These are phyloP conservation scores for Colletotrichum cereale DNA, from an alignment of 2,329 filamentous ascomycete species.

Conservation along the genomic window DNA sequence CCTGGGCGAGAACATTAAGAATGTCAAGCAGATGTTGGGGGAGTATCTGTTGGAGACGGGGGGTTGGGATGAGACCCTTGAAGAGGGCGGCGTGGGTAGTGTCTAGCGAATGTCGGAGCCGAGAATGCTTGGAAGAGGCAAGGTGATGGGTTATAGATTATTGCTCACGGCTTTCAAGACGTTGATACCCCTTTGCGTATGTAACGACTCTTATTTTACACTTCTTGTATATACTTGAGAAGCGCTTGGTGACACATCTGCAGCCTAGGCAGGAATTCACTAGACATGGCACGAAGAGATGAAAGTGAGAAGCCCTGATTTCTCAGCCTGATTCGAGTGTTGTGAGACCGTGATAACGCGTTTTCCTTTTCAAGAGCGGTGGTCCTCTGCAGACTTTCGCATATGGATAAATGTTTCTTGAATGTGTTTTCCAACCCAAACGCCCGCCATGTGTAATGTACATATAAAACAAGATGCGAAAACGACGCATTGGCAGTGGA, in stretches of 20 bases:
- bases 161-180: conserved; percentile 31
- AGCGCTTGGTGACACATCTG: conserved; percentile 6
- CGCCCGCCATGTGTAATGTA: conserved; percentile 25
- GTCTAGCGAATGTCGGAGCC: conserved; percentile 48
- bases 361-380: no score
- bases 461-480: conserved; percentile 14
- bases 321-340: neutral
- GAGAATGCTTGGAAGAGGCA: neutral
- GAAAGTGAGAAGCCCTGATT: neutral
- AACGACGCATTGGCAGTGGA: neutral
- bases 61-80: conserved; percentile 88
- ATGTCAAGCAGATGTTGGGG: conserved; percentile 80
- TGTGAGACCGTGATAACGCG: neutral
- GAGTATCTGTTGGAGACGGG: conserved; percentile 80
- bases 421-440: conserved; percentile 12
- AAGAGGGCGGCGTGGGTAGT: conserved; percentile 66
- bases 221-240: conserved; percentile 36
- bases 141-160: conserved; percentile 20
- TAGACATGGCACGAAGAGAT: conserved; percentile 6
- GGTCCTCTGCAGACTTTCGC: neutral
- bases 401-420: neutral
- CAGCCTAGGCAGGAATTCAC: conserved; percentile 1
- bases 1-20: conserved; percentile 81
- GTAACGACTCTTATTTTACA: conserved; percentile 24
- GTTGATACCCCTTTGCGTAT: conserved; percentile 43